Evolutionary conservation across 805 yeast species (phyloP).

Genomic region (Spathaspora gorwiae): DNA sequence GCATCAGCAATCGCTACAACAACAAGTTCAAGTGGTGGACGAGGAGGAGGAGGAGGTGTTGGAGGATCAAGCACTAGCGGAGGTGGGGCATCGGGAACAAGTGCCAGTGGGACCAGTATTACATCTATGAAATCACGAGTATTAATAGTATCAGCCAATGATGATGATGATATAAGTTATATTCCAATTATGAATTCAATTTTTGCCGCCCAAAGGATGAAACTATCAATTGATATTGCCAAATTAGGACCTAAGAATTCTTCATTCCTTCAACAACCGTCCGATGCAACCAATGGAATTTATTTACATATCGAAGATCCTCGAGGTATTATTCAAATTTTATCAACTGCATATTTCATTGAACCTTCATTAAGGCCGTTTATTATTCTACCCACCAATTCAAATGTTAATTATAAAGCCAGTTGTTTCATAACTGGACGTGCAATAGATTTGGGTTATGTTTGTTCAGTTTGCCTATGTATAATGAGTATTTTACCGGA

Average conservation of each 20-base stretch:
- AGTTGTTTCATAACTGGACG: conserved; percentile 90
- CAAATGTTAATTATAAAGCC: conserved; percentile 88
- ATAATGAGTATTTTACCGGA: conserved; percentile 67
- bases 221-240: conserved; percentile 85
- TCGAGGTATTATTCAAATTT: conserved; percentile 75
- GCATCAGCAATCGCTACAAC: conserved; percentile 41
- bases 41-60: conserved; percentile 1
- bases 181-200: conserved; percentile 93
- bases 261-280: conserved; percentile 89
- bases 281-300: conserved; percentile 91
- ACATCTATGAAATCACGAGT: conserved; percentile 35
- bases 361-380: conserved; percentile 81
- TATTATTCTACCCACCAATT: conserved; percentile 74
- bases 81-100: conserved; percentile 10
- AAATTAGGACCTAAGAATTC: conserved; percentile 57
- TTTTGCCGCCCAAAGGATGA: conserved; percentile 92
- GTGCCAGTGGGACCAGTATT: conserved; percentile 9
- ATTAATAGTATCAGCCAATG: conserved; percentile 63
- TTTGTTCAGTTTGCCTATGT: conserved; percentile 92
- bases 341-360: conserved; percentile 74
- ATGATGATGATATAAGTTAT: conserved; percentile 74
- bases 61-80: conserved; percentile 5
- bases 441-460: conserved; percentile 88
- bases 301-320: conserved; percentile 68
- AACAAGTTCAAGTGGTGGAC: conserved; percentile 17